phyloP scores from a whole-genome alignment of 2,329 filamentous ascomycete species.

The Fusarium nurragi region DNA sequence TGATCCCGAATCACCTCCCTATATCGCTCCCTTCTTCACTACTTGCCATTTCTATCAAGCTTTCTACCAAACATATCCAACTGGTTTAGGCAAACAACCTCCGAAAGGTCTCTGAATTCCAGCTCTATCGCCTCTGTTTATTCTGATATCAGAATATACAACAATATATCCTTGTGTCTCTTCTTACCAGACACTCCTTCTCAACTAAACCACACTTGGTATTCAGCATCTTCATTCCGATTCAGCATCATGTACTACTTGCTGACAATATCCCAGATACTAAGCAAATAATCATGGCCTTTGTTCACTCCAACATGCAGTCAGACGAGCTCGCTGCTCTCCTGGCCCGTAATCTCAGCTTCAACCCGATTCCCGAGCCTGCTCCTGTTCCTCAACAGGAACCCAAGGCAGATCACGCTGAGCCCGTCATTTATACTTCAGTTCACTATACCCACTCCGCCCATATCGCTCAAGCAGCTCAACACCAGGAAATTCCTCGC shows the following conservation, averaged over 20 bases:
- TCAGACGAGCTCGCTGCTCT: slow-evolving; percentile 84
- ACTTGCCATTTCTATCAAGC: slow-evolving; percentile 31
- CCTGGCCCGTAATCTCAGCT: slow-evolving; percentile 78
- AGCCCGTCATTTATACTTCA: slow-evolving; percentile 74
- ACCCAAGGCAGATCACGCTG: slow-evolving; percentile 47
- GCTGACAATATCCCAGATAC: slow-evolving; percentile 25
- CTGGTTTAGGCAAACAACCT: slow-evolving; percentile 3
- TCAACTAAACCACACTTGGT: slow-evolving; percentile 20
- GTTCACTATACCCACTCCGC: slow-evolving; percentile 87
- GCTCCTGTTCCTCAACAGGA: slow-evolving; percentile 39
- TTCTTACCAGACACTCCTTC: not conserved
- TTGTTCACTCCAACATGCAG: slow-evolving; percentile 62
- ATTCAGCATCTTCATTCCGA: slow-evolving; percentile 6
- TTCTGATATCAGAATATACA: slow-evolving; percentile 1
- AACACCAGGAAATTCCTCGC: slow-evolving; percentile 52
- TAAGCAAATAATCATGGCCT: slow-evolving; percentile 49
- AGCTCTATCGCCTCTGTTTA: not conserved
- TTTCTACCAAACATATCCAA: slow-evolving; percentile 12
- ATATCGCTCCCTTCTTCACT: slow-evolving; percentile 34
- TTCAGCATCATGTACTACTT: not conserved
- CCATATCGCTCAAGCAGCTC: slow-evolving; percentile 57
- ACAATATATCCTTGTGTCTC: not conserved
- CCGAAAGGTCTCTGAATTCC: slow-evolving; percentile 5
- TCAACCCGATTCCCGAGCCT: slow-evolving; percentile 54
- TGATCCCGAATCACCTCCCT: slow-evolving; percentile 32